Percentiles rank a stretch among this genome's conserved stretches.
Evolutionary conservation across 495 filamentous ascomycete genomes (phyloP).

Genomic region (Aspergillus biplanus): DNA sequence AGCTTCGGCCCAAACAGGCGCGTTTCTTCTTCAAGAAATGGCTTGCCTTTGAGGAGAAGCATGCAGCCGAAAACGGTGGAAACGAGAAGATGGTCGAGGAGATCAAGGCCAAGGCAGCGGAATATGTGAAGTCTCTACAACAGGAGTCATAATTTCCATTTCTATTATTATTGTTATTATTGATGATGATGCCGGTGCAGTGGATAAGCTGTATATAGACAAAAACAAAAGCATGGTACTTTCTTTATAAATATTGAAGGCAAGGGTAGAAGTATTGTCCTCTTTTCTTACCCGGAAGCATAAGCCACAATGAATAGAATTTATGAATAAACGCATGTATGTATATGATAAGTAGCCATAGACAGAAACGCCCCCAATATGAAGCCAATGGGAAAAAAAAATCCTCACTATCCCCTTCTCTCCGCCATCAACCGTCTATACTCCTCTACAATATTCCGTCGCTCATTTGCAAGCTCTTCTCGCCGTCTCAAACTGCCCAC

Average conservation of each 20-base stretch:
- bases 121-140: constrained; percentile 64
- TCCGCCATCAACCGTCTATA: constrained; percentile 81
- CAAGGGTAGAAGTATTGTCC: constrained; percentile 13
- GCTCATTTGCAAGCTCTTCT: constrained; percentile 77
- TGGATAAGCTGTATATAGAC: constrained; percentile 13
- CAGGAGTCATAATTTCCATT: constrained; percentile 28
- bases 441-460: constrained; percentile 76
- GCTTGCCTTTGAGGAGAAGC: constrained; percentile 76
- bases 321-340: not conserved
- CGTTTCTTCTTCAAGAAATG: constrained; percentile 84
- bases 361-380: not conserved
- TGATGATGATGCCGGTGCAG: constrained; percentile 16
- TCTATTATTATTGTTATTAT: not conserved
- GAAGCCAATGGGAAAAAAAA: constrained; percentile 5
- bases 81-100: constrained; percentile 71
- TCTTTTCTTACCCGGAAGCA: not conserved
- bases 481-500: constrained; percentile 79
- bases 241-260: constrained; percentile 12
- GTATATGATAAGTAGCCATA: not conserved
- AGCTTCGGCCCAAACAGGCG: constrained; percentile 71
- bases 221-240: constrained; percentile 18
- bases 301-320: too few relatives aligned
- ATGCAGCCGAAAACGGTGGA: constrained; percentile 50
- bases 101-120: constrained; percentile 73
- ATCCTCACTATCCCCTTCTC: constrained; percentile 46